A percentile compares a stretch with the other conserved stretches of the same genome.
These are phyloP conservation scores for Laetiporus sulphureus DNA, from an alignment of 1,284 basidiomycete species.

Conservation along the genomic window DNA sequence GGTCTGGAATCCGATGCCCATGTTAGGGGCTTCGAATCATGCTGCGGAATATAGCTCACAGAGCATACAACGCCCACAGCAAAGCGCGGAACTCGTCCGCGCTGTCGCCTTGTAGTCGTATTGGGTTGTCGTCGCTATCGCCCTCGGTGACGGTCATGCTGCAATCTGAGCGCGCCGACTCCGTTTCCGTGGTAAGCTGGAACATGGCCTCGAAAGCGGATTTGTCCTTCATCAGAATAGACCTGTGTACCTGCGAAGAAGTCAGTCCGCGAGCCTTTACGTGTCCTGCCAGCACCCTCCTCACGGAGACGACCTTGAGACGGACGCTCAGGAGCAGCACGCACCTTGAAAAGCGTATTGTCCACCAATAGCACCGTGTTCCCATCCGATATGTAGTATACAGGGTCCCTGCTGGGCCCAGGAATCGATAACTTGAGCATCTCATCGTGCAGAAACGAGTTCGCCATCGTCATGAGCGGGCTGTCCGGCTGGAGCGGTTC, in stretches of 20 bases:
- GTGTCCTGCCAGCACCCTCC: too few species aligned
- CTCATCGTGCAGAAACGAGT: constrained; percentile 27
- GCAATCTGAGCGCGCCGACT: constrained; percentile 26
- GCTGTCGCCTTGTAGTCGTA: constrained; percentile 30
- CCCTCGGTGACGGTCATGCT: constrained; percentile 27
- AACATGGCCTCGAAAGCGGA: constrained; percentile 33
- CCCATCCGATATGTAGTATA: constrained; percentile 49
- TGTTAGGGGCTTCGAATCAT: neutral
- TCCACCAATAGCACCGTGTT: constrained; percentile 53
- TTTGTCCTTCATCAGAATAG: constrained; percentile 28
- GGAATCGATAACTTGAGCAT: constrained; percentile 29
- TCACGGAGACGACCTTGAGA: too few species aligned
- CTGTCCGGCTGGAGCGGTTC: constrained; percentile 24
- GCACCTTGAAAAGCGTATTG: constrained; percentile 59
- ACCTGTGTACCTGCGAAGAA: constrained; percentile 24
- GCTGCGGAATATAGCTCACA: constrained; percentile 27
- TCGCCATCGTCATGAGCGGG: constrained; percentile 28
- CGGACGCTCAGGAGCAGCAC: constrained; percentile 14
- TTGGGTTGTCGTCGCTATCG: constrained; percentile 29
- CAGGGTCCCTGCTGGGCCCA: constrained; percentile 29
- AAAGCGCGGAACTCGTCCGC: constrained; percentile 30
- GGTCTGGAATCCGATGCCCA: constrained; percentile 26
- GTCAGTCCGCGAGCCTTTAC: too few species aligned
- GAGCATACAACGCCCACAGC: constrained; percentile 30
- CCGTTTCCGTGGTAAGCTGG: constrained; percentile 27